Conservation (phyloP, 1,284 basidiomycete species). For the Mycena sp. region DNA sequence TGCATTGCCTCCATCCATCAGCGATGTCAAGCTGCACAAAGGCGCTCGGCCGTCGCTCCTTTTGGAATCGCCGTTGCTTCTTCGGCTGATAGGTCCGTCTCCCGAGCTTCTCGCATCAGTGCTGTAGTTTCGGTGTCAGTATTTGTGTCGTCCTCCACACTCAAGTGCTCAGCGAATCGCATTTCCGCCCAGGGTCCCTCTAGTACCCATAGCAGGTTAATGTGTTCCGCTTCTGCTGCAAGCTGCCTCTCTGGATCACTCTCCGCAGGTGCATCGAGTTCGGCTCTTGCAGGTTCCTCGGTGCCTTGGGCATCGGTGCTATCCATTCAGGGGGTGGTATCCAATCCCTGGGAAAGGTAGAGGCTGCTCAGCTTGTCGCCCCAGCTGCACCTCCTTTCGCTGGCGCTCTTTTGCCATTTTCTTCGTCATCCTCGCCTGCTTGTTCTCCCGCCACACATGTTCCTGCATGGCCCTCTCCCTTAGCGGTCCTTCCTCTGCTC, state of each 20-base stretch:
- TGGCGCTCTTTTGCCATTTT: background rate
- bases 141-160: background rate
- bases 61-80: no score
- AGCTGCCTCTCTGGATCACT: background rate
- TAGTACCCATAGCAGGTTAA: background rate
- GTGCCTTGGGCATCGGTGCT: background rate
- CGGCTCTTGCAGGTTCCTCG: background rate
- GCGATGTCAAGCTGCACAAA: no score
- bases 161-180: no score
- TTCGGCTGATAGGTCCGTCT: no score
- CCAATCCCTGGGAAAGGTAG: conserved; percentile 4
- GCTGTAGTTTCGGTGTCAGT: background rate
- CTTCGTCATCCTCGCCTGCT: background rate
- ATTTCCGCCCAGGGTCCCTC: background rate
- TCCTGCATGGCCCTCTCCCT: no score
- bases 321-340: background rate
- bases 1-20: background rate
- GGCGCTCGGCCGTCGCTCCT: no score
- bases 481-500: background rate
- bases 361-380: conserved; percentile 8
- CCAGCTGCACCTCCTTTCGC: background rate
- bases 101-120: background rate
- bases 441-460: background rate
- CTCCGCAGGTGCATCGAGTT: background rate
- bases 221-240: background rate